phyloP scores from a whole-genome alignment of 2,329 filamentous ascomycete species.

The Aspergillus brasiliensis region DNA sequence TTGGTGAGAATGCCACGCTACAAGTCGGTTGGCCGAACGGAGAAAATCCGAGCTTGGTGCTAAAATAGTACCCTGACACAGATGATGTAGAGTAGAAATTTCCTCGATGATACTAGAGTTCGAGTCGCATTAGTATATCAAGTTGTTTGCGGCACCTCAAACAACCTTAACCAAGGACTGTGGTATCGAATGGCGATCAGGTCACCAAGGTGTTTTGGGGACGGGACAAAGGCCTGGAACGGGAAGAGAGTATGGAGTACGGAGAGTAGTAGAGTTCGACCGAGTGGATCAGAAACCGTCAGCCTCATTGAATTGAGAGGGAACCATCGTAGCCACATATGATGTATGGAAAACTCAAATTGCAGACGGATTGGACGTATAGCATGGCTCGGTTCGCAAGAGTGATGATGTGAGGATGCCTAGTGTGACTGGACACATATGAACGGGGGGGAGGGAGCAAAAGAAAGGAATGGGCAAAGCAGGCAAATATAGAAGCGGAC shows the following conservation, averaged over 20 bases:
- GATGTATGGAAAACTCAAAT: neutral
- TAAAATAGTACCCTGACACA: neutral
- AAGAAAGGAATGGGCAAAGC: neutral
- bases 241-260: neutral
- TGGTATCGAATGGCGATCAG: neutral
- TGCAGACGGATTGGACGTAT: neutral
- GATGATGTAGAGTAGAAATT: neutral
- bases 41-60: neutral
- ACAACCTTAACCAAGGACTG: neutral
- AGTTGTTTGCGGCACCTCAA: neutral
- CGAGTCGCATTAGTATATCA: neutral
- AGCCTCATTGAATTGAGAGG: constrained; percentile 1
- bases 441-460: neutral
- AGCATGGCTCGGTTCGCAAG: neutral
- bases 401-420: neutral
- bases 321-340: constrained; percentile 1
- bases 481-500: neutral
- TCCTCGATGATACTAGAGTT: no score
- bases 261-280: neutral
- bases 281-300: neutral
- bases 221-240: neutral
- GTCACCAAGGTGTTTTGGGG: neutral
- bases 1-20: neutral
- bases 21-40: neutral
- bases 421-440: neutral